A percentile compares a stretch with the other conserved stretches of the same genome.
Evolutionary conservation across 2,329 filamentous ascomycete genomes (phyloP).

Genomic region (Exophiala viscosa): DNA sequence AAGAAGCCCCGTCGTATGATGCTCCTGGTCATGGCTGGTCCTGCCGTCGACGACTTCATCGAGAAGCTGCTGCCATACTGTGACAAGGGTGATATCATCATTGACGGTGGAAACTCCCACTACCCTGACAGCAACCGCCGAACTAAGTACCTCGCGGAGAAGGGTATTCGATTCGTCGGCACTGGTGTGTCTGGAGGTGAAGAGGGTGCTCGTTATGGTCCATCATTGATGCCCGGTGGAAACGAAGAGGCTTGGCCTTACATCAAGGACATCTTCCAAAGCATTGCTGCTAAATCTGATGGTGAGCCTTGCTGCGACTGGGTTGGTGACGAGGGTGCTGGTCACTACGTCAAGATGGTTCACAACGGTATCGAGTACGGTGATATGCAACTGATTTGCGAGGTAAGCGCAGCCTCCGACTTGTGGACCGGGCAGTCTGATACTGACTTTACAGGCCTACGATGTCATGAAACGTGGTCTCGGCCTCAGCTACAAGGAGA

Average conservation of each 20-base stretch:
- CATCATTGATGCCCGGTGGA: slow-evolving; percentile 97
- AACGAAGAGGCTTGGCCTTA: slow-evolving; percentile 96
- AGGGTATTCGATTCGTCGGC: slow-evolving; percentile 94
- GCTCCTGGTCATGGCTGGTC: slow-evolving; percentile 97
- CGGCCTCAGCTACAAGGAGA: slow-evolving; percentile 84
- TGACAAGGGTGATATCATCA: slow-evolving; percentile 92
- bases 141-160: slow-evolving; percentile 76
- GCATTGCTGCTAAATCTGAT: slow-evolving; percentile 95
- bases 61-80: slow-evolving; percentile 83
- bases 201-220: slow-evolving; percentile 96
- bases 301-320: slow-evolving; percentile 98
- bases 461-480: slow-evolving; percentile 99
- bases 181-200: slow-evolving; percentile 98
- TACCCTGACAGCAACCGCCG: slow-evolving; percentile 99
- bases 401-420: slow-evolving; percentile 58
- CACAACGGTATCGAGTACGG: slow-evolving; percentile 99
- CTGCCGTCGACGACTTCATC: slow-evolving; percentile 98
- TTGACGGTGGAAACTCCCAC: slow-evolving; percentile 98
- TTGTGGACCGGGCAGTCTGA: background rate
- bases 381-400: slow-evolving; percentile 99
- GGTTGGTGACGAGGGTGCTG: slow-evolving; percentile 98
- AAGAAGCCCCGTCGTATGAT: slow-evolving; percentile 97
- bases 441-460: slow-evolving; percentile 67
- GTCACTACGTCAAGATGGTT: slow-evolving; percentile 99
- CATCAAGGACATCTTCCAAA: slow-evolving; percentile 99